phyloP scores from a whole-genome alignment of 179 eudicot species.

The Beta corolliflora region DNA sequence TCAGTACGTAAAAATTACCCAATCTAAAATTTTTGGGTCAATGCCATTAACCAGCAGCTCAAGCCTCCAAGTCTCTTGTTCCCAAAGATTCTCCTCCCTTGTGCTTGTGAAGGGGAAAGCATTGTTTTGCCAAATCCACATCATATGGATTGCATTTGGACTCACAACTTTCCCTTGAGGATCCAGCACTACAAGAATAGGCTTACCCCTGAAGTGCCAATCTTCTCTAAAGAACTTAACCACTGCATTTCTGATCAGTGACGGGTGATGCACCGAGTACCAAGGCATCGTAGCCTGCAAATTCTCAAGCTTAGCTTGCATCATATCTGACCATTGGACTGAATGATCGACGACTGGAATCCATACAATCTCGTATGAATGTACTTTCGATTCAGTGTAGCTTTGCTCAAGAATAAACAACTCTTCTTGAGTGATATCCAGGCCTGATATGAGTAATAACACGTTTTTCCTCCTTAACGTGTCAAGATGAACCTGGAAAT shows the following conservation, averaged over 20 bases:
- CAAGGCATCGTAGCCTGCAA: slow-evolving; percentile 61
- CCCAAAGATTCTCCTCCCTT: slow-evolving; percentile 53
- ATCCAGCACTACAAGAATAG: slow-evolving; percentile 68
- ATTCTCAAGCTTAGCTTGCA: slow-evolving; percentile 44
- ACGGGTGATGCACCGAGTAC: slow-evolving; percentile 62
- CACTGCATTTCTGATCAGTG: slow-evolving; percentile 39
- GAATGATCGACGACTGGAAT: slow-evolving; percentile 53
- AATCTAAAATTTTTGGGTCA: slow-evolving; percentile 43
- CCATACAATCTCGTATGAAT: slow-evolving; percentile 67
- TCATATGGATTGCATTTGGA: slow-evolving; percentile 71
- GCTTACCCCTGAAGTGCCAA: slow-evolving; percentile 63
- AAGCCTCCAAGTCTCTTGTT: slow-evolving; percentile 55
- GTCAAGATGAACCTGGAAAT: slow-evolving; percentile 48
- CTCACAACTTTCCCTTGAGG: slow-evolving; percentile 59
- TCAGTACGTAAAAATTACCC: slow-evolving; percentile 36
- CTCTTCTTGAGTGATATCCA: slow-evolving; percentile 59
- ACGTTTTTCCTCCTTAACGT: slow-evolving; percentile 55
- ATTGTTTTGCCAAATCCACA: slow-evolving; percentile 71
- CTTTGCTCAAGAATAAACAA: slow-evolving; percentile 59
- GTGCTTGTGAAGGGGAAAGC: slow-evolving; percentile 64
- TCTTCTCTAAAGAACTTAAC: slow-evolving; percentile 45
- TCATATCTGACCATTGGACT: slow-evolving; percentile 40
- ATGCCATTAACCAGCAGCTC: slow-evolving; percentile 56
- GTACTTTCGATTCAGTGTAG: slow-evolving; percentile 52
- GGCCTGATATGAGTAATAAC: slow-evolving; percentile 57